Evolutionary conservation across 208 protist genomes (phyloP).

Genomic region (Leishmania turanica): DNA sequence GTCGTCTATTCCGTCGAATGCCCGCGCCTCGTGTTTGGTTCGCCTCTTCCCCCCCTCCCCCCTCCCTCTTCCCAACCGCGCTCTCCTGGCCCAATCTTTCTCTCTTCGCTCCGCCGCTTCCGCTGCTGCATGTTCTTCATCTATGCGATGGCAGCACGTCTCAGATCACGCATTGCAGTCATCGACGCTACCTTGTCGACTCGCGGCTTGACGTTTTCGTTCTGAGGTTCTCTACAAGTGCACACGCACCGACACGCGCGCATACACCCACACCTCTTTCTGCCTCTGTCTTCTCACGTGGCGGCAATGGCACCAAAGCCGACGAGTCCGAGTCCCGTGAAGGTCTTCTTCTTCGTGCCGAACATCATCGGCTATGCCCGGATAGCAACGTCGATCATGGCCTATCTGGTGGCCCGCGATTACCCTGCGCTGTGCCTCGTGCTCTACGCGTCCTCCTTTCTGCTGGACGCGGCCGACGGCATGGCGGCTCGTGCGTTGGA

Average conservation of each 20-base stretch:
- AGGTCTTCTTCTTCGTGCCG: constrained; percentile 83
- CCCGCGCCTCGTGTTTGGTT: too few species aligned
- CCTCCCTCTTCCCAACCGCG: too few species aligned
- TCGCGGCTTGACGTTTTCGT: not conserved
- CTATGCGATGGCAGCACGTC: not conserved
- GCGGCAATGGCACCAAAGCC: not conserved
- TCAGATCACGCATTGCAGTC: not conserved
- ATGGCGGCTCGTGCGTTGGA: constrained; percentile 83
- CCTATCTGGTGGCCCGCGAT: constrained; percentile 75
- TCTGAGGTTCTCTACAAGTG: not conserved
- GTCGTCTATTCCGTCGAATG: not conserved
- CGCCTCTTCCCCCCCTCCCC: not conserved
- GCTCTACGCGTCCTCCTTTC: constrained; percentile 81
- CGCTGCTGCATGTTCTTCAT: not conserved
- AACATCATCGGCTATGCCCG: constrained; percentile 94
- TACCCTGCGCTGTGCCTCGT: constrained; percentile 72
- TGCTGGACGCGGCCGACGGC: constrained; percentile 92
- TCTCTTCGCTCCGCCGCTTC: not conserved
- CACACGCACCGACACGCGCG: not conserved
- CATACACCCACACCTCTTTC: not conserved
- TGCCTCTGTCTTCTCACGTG: not conserved
- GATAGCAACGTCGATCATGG: constrained; percentile 64
- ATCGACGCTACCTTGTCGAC: too few species aligned
- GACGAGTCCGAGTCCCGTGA: constrained; percentile 10
- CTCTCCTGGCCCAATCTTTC: not conserved